Base-by-base conservation (phyloP, 345 rosid genomes). In the Lenwebbia sp. region DNA sequence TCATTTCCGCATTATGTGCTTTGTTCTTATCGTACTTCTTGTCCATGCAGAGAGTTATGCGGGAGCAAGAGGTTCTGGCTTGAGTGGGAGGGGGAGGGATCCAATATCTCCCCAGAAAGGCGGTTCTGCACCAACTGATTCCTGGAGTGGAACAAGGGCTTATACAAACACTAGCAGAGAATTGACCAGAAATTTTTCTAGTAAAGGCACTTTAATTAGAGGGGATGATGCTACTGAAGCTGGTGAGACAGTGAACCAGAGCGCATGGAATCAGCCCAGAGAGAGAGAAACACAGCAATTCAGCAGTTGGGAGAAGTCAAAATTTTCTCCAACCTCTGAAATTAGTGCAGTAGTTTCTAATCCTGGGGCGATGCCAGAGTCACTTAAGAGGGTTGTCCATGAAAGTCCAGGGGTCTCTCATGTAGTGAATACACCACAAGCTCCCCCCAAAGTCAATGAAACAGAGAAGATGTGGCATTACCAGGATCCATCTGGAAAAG, bases 401-500 rank as follows among this genome's bases (percentile, higher is more conserved):
- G 98, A 93, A 88, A 88, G 85, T 84, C 86, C 90, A 58, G 85
- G 92, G 4, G 28, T 89, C 23, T 86, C 95, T 86, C 88, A 87
- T 7, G 83, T 95, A 53, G 55, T 89, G 8, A 90, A 81, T 83
- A 89, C 83, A 54, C 58, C 89, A 40, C 94, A 91, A 76, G 57
- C 93, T 83, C 88, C 86, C 89, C 89, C 90, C 84, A 91, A 92
- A 89, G 51, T 92, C 65, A 93, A 91, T 88, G 99, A 98, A 84
- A 86, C 98, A 10, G 98, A 98, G 88, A 98, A 98, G 90, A 92
- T 92, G 15, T 98, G 99, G 99, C 93, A 94, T 90, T 98, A 98
- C 89, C 85, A 90, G 88, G 99, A 98, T 92, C 99, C 99, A 75
- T 91, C 99, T 86, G 98, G 98, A 85, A 98, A 98, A 89, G 89